These are phyloP conservation scores for Lablab purpureus DNA, from an alignment of 306 rosid species.

Conservation along the genomic window DNA sequence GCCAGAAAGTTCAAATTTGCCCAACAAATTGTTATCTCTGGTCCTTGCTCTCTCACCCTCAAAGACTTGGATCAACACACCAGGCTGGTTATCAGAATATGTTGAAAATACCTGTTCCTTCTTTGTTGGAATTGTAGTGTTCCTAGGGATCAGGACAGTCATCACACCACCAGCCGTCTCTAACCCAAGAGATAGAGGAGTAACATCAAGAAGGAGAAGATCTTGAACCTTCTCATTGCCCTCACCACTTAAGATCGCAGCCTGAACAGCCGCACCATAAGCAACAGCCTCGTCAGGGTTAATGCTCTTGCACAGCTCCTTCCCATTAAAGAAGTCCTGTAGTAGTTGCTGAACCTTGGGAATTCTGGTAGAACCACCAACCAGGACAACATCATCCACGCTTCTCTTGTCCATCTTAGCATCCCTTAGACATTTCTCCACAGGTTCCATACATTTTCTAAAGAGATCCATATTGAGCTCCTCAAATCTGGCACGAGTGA, in stretches of 20 bases:
- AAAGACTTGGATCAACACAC: constrained; percentile 23
- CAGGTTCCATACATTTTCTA: constrained; percentile 27
- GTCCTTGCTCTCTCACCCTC: constrained; percentile 27
- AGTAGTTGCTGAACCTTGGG: constrained; percentile 23
- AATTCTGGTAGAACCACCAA: constrained; percentile 33
- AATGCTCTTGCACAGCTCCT: constrained; percentile 26
- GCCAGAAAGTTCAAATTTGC: constrained; percentile 31
- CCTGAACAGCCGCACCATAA: constrained; percentile 31
- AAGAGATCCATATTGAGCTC: constrained; percentile 36
- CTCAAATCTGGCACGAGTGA: constrained; percentile 19
- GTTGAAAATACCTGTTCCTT: constrained; percentile 28
- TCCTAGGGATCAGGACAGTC: constrained; percentile 26
- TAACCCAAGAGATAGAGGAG: constrained; percentile 28
- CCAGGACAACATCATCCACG: constrained; percentile 22
- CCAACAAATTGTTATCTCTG: constrained; percentile 30
- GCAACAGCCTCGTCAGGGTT: constrained; percentile 34
- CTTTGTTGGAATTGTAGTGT: constrained; percentile 29
- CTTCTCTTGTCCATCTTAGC: constrained; percentile 29
- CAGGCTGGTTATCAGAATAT: constrained; percentile 21
- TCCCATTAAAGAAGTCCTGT: constrained; percentile 26
- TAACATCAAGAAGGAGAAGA: constrained; percentile 25
- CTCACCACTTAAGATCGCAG: constrained; percentile 23
- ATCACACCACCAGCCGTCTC: constrained; percentile 30
- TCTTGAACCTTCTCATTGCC: constrained; percentile 36
- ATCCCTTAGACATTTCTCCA: constrained; percentile 27